A percentile compares a stretch with the other conserved stretches of the same genome.
Conservation (phyloP, 768 basidiomycete genomes). For the Amanita rubescens region DNA sequence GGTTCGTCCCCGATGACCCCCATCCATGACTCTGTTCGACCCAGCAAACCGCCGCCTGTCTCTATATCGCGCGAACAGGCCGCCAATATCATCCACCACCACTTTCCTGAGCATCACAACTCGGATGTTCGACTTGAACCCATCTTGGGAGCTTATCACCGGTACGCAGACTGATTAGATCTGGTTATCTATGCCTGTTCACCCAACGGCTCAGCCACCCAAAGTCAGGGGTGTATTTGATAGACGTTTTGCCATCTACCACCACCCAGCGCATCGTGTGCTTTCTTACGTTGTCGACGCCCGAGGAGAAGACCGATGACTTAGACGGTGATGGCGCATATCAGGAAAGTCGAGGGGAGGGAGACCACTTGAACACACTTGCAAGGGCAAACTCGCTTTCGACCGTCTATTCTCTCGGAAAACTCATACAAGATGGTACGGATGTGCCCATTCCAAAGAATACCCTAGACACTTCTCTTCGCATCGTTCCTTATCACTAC, state of each 20-base stretch:
- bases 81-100: neutral
- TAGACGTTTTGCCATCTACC: conserved; percentile 7
- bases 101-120: conserved; percentile 1
- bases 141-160: neutral
- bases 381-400: conserved; percentile 31
- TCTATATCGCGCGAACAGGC: conserved; percentile 2
- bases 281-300: conserved; percentile 24
- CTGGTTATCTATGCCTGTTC: neutral
- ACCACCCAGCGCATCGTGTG: conserved; percentile 10
- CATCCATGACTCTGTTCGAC: neutral
- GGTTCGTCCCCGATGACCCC: neutral
- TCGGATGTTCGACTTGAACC: neutral
- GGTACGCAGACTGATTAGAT: neutral
- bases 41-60: neutral
- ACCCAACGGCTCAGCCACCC: conserved; percentile 11
- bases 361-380: no score
- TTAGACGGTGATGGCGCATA: conserved; percentile 12
- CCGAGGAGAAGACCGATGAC: conserved; percentile 1
- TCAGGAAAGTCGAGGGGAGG: no score
- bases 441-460: conserved; percentile 44
- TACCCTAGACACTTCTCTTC: conserved; percentile 40
- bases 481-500: conserved; percentile 41
- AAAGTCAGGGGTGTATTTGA: conserved; percentile 8
- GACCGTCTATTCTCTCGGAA: conserved; percentile 31
- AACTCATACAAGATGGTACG: conserved; percentile 34